Base-by-base conservation (phyloP, 2,329 filamentous ascomycete species). In the Ophiostoma angusticollis region DNA sequence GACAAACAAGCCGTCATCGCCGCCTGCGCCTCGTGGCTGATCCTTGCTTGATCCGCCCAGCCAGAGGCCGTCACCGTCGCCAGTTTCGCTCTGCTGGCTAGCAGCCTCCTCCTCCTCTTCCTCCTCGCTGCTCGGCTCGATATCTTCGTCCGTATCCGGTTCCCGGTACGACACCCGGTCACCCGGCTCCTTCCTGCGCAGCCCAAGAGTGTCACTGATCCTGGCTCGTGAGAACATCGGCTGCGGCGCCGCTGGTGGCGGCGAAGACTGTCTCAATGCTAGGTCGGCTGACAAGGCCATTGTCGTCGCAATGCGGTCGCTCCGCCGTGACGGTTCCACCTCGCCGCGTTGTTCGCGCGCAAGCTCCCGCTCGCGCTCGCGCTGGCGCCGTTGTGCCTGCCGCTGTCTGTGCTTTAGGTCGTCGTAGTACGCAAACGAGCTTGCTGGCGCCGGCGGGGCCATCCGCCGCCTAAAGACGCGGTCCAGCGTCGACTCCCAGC, bases 401-500 rank as follows among this genome's bases (percentile, higher is more conserved):
- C 21, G 6, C 22, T 28, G 11, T 17, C n/a, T 21, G n/a, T n/a
- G n/a, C 37, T 22, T 22, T 19, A 30, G 29, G n/a, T 30, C 17
- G 8, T 28, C 18, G 11, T 45, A 48, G n/a, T 43, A 45, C 9
- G 43, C 42, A 6, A 54, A 35, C 0, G 49, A 48, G 25, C 31
- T 41, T 11, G 49, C 40, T 2, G 51, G 52, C 22, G 28, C 23
- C 2, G 55, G 55, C 17, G 50, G 45, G 7, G 42, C 23, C 25
- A 37, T 18, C 12, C 48, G 47, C 13, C 74, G 65, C 35, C 77
- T 66, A 50, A 84, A 87, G 3, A 85, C 69, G 11, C 64, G 67
- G 40, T 76, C 70, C 37, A 95, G 63, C 45, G 68, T 77, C n/a
- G 71, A 65, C 35, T 77, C 77, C 84, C 86, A 93, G 47, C 74